phyloP scores from a whole-genome alignment of 2,329 filamentous ascomycete species.

The Verticillium nonalfalfae region DNA sequence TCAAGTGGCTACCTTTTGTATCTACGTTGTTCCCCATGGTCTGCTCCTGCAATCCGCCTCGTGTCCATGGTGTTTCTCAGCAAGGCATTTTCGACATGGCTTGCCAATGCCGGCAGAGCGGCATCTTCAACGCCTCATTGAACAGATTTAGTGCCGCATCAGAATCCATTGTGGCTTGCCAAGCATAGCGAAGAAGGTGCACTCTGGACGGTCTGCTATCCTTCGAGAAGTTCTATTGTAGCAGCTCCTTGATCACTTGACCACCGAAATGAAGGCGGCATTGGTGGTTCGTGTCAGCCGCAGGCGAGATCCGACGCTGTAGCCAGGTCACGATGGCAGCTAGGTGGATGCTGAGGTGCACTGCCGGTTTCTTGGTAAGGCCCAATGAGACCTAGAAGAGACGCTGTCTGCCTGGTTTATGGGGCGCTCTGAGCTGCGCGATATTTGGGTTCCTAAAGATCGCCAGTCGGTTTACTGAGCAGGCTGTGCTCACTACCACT shows the following conservation, averaged over 20 bases:
- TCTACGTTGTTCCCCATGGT: neutral
- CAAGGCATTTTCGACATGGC: neutral
- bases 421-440: neutral
- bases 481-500: neutral
- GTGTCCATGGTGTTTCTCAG: neutral
- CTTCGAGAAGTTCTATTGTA: neutral
- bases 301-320: neutral
- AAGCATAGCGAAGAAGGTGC: neutral
- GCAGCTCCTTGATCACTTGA: neutral
- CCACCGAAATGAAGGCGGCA: neutral
- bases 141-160: neutral
- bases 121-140: neutral
- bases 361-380: neutral
- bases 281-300: neutral
- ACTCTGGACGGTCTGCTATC: neutral
- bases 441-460: neutral
- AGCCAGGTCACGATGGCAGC: neutral
- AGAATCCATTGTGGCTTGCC: neutral
- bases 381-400: neutral
- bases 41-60: neutral
- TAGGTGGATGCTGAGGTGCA: neutral
- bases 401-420: neutral
- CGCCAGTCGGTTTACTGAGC: neutral
- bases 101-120: neutral
- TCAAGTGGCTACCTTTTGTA: neutral